Conservation (phyloP, 2,329 filamentous ascomycete species). For the Colletotrichum musicola region DNA sequence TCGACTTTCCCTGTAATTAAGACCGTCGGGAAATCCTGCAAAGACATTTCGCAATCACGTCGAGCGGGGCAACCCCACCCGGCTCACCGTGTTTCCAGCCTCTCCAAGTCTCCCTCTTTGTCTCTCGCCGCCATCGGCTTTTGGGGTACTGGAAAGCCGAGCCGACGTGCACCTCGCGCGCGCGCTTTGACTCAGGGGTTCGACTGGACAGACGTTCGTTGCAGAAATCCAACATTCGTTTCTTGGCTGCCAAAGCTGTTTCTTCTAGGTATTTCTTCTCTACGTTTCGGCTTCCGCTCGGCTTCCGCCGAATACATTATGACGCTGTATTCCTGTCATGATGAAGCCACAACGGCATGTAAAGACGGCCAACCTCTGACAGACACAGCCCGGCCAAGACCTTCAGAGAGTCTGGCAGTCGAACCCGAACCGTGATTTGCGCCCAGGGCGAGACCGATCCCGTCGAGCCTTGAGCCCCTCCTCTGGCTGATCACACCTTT, state of each 20-base stretch:
- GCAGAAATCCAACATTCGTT: constrained; percentile 11
- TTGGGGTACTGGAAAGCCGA: not conserved
- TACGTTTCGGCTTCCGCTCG: no score
- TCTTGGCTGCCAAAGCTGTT: constrained; percentile 21
- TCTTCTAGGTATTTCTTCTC: not conserved
- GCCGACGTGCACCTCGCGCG: constrained; percentile 13
- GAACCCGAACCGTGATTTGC: not conserved
- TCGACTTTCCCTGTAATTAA: constrained; percentile 17
- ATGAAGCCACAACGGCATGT: not conserved
- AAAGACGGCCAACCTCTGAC: constrained; percentile 3
- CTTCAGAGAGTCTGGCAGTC: constrained; percentile 2
- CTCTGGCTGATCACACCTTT: constrained; percentile 11
- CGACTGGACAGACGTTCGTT: constrained; percentile 4
- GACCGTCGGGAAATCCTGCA: constrained; percentile 19
- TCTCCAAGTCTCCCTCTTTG: not conserved
- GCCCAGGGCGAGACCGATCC: constrained; percentile 10
- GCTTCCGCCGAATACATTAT: not conserved
- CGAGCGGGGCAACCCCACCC: constrained; percentile 18
- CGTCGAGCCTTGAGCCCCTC: constrained; percentile 9
- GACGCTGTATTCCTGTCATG: not conserved
- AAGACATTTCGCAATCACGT: not conserved
- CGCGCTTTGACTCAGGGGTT: constrained; percentile 17
- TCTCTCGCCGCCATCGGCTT: constrained; percentile 11
- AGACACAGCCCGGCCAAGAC: constrained; percentile 33
- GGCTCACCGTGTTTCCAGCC: constrained; percentile 20